Conservation (phyloP, 1,284 basidiomycete species). For the Leccinum griseonigrum region DNA sequence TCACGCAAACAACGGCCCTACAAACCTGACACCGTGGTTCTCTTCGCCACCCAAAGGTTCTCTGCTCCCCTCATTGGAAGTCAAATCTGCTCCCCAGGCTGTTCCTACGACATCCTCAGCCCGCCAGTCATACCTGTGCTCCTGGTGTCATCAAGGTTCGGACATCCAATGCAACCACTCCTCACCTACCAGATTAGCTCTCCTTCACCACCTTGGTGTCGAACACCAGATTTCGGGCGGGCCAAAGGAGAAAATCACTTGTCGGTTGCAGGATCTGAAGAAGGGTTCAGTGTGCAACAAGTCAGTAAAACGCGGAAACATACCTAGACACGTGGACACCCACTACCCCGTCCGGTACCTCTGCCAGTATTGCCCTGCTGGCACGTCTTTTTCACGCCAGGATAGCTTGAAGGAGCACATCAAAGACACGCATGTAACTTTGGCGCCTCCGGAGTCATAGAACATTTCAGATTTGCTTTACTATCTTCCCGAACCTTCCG, state of each 20-base stretch:
- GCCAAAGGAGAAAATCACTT: slow-evolving; percentile 1
- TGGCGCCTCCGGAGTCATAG: neutral
- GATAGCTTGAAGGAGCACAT: slow-evolving; percentile 20
- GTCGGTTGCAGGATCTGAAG: slow-evolving; percentile 11
- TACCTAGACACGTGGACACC: slow-evolving; percentile 20
- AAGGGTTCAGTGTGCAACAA: slow-evolving; percentile 9
- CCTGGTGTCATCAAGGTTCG: slow-evolving; percentile 6
- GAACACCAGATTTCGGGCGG: slow-evolving; percentile 13
- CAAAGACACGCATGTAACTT: slow-evolving; percentile 3
- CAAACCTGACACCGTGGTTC: neutral
- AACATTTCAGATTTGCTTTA: neutral
- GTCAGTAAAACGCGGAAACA: slow-evolving; percentile 11
- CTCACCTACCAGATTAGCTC: neutral
- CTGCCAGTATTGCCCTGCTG: slow-evolving; percentile 13
- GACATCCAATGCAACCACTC: slow-evolving; percentile 2
- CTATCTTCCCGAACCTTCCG: too few relatives aligned
- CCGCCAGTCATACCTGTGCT: slow-evolving; percentile 6
- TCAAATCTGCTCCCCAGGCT: neutral
- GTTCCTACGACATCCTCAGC: neutral
- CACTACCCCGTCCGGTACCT: slow-evolving; percentile 18
- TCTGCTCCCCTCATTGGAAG: neutral
- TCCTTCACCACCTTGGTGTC: slow-evolving; percentile 20
- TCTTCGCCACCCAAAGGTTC: neutral
- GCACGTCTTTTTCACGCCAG: slow-evolving; percentile 22
- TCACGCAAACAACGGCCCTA: neutral